Evolutionary conservation across 2,329 filamentous ascomycete genomes (phyloP).

Genomic region (Zymoseptoria ardabiliae): DNA sequence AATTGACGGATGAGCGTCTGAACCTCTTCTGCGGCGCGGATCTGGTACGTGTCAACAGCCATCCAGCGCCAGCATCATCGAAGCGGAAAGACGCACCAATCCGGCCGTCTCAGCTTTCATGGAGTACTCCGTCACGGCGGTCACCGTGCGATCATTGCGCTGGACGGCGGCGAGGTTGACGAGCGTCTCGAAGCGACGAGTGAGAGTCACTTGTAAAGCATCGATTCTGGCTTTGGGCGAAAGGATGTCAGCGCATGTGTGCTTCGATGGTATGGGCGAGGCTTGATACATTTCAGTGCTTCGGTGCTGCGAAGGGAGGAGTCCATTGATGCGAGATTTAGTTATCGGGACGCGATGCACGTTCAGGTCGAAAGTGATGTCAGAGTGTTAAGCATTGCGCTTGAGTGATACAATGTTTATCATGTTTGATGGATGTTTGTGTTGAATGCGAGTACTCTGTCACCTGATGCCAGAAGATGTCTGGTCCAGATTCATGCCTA

Average conservation of each 20-base stretch:
- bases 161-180: constrained; percentile 46
- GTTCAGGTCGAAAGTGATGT: neutral
- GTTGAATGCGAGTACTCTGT: neutral
- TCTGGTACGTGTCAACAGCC: too few relatives aligned
- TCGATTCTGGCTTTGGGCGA: constrained; percentile 32
- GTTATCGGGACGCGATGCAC: neutral
- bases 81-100: too few relatives aligned
- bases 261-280: constrained; percentile 21
- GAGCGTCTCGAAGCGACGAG: constrained; percentile 50
- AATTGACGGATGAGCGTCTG: constrained; percentile 53
- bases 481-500: neutral
- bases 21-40: constrained; percentile 56
- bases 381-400: neutral
- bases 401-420: neutral
- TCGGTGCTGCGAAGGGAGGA: constrained; percentile 36
- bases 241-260: neutral
- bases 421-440: neutral
- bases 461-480: neutral
- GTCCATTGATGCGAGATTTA: constrained; percentile 32
- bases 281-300: constrained; percentile 20
- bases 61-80: too few relatives aligned
- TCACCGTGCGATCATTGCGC: constrained; percentile 44
- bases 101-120: constrained; percentile 53
- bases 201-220: constrained; percentile 33
- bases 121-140: constrained; percentile 51